Base-by-base conservation (phyloP, 139 green algal species). In the Ulvella scutata region DNA sequence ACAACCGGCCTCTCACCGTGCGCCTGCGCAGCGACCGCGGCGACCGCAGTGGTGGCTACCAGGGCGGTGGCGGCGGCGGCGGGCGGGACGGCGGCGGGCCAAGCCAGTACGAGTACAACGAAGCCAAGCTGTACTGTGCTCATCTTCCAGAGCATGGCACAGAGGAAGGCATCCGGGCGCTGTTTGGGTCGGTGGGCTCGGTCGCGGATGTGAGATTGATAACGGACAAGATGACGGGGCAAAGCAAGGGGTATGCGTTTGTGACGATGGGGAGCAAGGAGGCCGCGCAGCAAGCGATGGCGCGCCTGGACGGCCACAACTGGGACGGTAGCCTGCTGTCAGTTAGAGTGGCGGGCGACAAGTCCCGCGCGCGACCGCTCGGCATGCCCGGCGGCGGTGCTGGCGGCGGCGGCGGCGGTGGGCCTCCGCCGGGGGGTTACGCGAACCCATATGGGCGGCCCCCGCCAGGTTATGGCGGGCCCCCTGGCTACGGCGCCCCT, bases 91-190 rank as follows among this genome's bases (percentile, higher is more conserved):
- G 35, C 2, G 28, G 6, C 28, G 81, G 34, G 62, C 76, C 37
- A 3, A 21, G 17, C 38, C 34, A 29, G 7, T 26, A 74, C 10
- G 75, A 79, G 75, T 36, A 77, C 7, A 84, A 83, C 23, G 77
- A 86, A 2, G 62, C 72, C 77, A 89, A 89, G 77, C 72, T 89
- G 37, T 89, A 88, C 38, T 79, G 86, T 17, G 81, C 84, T 1
- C 75, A 81, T 44, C 73, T 89, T 23, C 81, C 79, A 4, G 13
- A 20, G 2, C 60, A 67, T 3, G 75, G 72, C n/a, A 79, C 73
- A 34, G 80, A 81, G 38, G 38, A 67, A 13, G 28, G 40, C 4
- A 61, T 81, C 31, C 59, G 77, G 7, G 59, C 74, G 28, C 73
- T 81, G 21, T 81, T 81, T 31, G 35, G 43, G 79, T 31, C 43